Evolutionary conservation across 768 basidiomycete species (phyloP), one percentile per base, ranked within the genome.

Genomic region (Pisolithus sp.): DNA sequence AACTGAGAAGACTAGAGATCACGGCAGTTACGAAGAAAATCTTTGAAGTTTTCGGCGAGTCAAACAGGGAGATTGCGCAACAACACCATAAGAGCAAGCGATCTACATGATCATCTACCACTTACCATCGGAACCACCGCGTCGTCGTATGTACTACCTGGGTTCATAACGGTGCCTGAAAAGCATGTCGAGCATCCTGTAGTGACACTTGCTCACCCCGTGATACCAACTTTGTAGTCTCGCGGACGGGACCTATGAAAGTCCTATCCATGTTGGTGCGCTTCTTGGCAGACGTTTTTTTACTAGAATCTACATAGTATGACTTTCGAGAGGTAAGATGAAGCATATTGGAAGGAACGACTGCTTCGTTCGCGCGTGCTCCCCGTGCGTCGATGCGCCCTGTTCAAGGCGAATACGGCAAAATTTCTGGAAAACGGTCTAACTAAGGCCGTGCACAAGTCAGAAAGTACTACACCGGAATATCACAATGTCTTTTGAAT

Each of bases 301-400:
- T 24, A 24, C 23, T 24, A 24, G 5, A 24, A 24, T 24, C 23
- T 24, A 24, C 23, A 24, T 95, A n/a, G n/a, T n/a, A n/a, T n/a
- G 93, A n/a, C n/a, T n/a, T n/a, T n/a, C n/a, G n/a, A 30, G 93
- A 93, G 17, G 94, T 95, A n/a, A n/a, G 72, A 96, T 97, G 48
- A 92, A 93, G 71, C 97, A 98, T 52, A 97, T 93, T 56, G 97
- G 83, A 39, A 98, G 80, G 77, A 98, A 98, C 10, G 93, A 95
- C 70, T 97, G 93, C 53, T 94, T 95, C 26, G 93, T 93, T 48
- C 93, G 83, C 93, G 93, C 96, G 73, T 96, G 26, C 26, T 26
- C 4, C 7, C 7, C 26, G 7, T 7, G 26, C 26, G 7, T 26
- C 7, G n/a, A n/a, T n/a, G 26, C 26, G n/a, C n/a, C n/a, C n/a